Evolutionary conservation across 2,329 filamentous ascomycete genomes (phyloP).

Genomic region (Xylaria sp.): DNA sequence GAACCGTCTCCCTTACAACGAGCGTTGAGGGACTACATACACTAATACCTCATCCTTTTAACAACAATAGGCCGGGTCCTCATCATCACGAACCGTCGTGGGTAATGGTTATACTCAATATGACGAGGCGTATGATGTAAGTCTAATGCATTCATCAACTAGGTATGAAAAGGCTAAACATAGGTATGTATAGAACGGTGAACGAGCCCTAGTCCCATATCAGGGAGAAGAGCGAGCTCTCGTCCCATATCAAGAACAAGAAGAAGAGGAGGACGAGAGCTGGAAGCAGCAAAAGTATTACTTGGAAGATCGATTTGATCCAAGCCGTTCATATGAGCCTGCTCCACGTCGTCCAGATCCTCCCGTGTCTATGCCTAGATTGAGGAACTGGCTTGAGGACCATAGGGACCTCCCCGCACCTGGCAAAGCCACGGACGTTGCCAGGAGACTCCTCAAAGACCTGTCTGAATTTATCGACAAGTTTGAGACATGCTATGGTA

Average conservation of each 20-base stretch:
- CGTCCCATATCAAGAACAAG: background rate
- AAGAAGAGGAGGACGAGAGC: background rate
- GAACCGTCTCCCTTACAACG: too few relatives aligned
- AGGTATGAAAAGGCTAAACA: background rate
- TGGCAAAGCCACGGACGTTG: slow-evolving; percentile 3
- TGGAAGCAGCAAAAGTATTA: background rate
- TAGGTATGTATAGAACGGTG: background rate
- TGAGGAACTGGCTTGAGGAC: background rate
- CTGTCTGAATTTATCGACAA: background rate
- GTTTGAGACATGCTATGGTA: background rate
- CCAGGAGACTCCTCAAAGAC: background rate
- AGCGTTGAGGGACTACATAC: background rate
- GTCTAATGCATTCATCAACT: background rate
- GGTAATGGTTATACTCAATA: background rate
- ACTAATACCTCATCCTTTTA: background rate
- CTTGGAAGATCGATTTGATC: background rate
- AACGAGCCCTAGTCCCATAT: background rate
- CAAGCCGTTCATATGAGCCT: too few relatives aligned
- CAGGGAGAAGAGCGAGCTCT: background rate
- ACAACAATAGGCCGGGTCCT: background rate
- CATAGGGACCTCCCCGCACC: background rate
- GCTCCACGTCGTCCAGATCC: background rate
- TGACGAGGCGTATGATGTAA: background rate
- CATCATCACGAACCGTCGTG: background rate
- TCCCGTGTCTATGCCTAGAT: background rate